Base-by-base conservation (phyloP, 306 rosid species). In the Phaseolus lunatus region DNA sequence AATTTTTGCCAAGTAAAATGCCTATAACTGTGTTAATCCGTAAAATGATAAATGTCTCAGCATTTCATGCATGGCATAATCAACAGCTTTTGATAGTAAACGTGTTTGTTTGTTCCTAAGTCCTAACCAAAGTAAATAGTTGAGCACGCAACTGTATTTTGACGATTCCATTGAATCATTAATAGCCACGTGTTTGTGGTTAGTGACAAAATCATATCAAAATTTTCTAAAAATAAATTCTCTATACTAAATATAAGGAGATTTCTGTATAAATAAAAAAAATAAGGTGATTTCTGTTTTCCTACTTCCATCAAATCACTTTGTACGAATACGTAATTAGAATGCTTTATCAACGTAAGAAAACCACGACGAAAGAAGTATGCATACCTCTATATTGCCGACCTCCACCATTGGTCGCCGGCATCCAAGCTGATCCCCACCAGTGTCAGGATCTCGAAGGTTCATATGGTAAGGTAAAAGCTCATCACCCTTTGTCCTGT, bases 391-490 rank as follows among this genome's bases (percentile, higher is more conserved):
- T 1, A 85, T 84, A 80, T 88, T 90, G 73, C 90, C 93, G 19
- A 84, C 94, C 24, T 90, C 96, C 59, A 83, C 85, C 91, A 89
- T 90, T 67, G 92, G 96, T 82, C 69, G 86, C 72, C 89, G 72
- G 77, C 83, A 68, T 45, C 78, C 82, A 66, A 67, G 78, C 52
- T 47, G 85, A 74, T 85, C 86, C 57, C 73, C 80, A 66, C 73
- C 80, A 66, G 76, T 52, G 66, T 88, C 88, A 53, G 85, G 65
- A 37, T 65, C 83, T 64, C 73, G 81, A 66, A 79, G 86, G 73
- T 76, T 88, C 27, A 78, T 35, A 19, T 81, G 85, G 85, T 58
- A 85, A 56, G 96, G 91, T 11, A 92, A 88, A 29, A 81, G 23
- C 52, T 92, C 93, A 33, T 81, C 76, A 58, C 88, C 80, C 78